Percentiles rank a stretch among this genome's conserved stretches.
These are phyloP conservation scores for Mortierella sp. DNA, from an alignment of 371 early-diverging fungal genomes.

Conservation along the genomic window DNA sequence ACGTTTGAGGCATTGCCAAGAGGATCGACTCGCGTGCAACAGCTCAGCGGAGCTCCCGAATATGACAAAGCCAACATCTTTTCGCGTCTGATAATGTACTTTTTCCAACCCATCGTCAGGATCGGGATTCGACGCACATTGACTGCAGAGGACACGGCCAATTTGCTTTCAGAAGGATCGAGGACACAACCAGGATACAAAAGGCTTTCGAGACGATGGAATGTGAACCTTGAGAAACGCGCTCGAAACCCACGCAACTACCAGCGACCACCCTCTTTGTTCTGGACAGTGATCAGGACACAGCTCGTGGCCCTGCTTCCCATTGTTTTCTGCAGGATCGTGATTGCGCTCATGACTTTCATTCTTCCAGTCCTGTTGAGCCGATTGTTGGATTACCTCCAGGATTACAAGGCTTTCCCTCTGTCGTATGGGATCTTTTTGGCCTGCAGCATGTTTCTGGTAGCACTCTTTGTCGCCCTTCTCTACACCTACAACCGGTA, in stretches of 20 bases:
- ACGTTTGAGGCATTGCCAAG: conserved; percentile 37
- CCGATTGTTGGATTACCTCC: conserved; percentile 29
- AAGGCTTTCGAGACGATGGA: conserved; percentile 22
- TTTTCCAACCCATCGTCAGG: conserved; percentile 20
- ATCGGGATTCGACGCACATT: conserved; percentile 21
- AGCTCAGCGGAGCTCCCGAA: conserved; percentile 7
- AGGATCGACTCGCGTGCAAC: conserved; percentile 33
- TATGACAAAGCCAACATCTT: conserved; percentile 42
- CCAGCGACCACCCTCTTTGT: conserved; percentile 21
- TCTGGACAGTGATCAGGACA: conserved; percentile 18
- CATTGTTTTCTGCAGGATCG: conserved; percentile 26
- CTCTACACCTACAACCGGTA: conserved; percentile 47
- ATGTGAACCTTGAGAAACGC: conserved; percentile 7
- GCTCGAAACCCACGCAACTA: background rate
- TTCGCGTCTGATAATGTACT: conserved; percentile 23
- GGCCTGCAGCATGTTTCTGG: conserved; percentile 32
- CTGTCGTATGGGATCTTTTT: conserved; percentile 37
- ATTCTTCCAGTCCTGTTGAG: conserved; percentile 28
- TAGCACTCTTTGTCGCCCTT: conserved; percentile 21
- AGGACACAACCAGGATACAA: conserved; percentile 18
- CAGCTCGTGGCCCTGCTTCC: conserved; percentile 18
- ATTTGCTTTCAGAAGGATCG: conserved; percentile 12
- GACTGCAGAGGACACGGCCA: conserved; percentile 18
- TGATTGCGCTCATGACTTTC: conserved; percentile 29
- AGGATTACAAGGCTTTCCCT: conserved; percentile 25